Conservation (phyloP, 345 rosid species). For the Lumnitzera racemosa region DNA sequence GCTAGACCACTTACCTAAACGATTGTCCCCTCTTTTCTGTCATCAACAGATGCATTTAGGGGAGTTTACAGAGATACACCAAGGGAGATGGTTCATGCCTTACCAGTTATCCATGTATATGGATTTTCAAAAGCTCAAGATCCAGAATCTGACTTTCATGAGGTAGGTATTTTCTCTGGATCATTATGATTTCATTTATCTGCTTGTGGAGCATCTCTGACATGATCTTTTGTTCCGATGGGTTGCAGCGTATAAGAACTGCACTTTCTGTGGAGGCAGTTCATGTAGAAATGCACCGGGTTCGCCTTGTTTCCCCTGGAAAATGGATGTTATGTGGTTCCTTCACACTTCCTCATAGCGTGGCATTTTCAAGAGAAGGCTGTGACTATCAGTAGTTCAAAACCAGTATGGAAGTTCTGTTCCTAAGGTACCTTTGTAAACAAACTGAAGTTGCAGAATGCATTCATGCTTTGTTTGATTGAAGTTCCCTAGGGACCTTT, state of each 20-base stretch:
- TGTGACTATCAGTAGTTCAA: too few species aligned
- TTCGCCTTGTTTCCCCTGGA: constrained; percentile 81
- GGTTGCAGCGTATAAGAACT: constrained; percentile 68
- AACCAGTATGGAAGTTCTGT: too few species aligned
- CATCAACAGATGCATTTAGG: constrained; percentile 55
- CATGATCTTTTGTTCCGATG: background rate
- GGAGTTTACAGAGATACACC: constrained; percentile 51
- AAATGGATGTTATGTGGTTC: constrained; percentile 93
- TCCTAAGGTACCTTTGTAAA: too few species aligned
- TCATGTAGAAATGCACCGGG: constrained; percentile 60
- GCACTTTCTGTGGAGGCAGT: constrained; percentile 66
- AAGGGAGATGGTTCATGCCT: constrained; percentile 25
- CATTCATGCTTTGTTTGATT: too few species aligned
- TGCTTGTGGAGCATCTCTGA: background rate
- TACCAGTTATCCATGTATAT: constrained; percentile 75
- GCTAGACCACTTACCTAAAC: background rate
- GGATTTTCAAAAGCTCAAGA: constrained; percentile 92
- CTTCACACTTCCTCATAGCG: constrained; percentile 64
- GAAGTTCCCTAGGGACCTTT: too few species aligned
- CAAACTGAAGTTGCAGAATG: too few species aligned
- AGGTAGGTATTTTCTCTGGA: constrained; percentile 34
- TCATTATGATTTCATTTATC: background rate
- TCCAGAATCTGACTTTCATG: constrained; percentile 88
- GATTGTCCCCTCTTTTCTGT: background rate
- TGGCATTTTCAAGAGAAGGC: constrained; percentile 41